Evolutionary conservation across 2,329 filamentous ascomycete species (phyloP), one percentile per base, ranked within the genome.

Genomic region (Botrytis cinerea): DNA sequence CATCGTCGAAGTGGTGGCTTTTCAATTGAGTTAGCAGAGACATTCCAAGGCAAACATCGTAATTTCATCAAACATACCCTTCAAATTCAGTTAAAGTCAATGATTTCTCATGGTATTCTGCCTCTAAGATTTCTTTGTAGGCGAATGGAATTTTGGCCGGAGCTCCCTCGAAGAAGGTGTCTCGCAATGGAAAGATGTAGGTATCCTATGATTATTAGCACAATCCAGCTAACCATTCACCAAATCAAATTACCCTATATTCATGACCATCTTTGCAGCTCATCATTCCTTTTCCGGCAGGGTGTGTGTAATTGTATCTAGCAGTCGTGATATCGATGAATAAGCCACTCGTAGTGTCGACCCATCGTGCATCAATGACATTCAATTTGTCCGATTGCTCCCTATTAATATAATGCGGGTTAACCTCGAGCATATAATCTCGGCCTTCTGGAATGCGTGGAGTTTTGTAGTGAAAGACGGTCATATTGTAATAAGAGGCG

Each of bases 291-390:
- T 75, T 83, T 74, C 38, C 86, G 82, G 73, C 81, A 2, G 82
- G 79, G 57, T 87, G 84, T 0, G 76, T 79, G n/a, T 74, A 32
- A 69, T 80, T 79, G 48, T 81, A 79, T 69, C 80, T 88, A 60
- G 95, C 84, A n/a, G 89, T 92, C 4, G 93, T 96, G 79, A 97
- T 94, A 81, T 96, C 93, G 81, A 96, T 90, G 81, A 92, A 97
- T 78, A 95, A 86, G 72, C 93, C 93, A 78, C 90, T 95, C 73
- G 84, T 83, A 73, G 87, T 87, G 82, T 96, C 93, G 78, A 96
- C 92, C 92, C 93, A 97, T 74, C 93, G 87, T 46, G 91, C 93
- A 82, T 96, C 93, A 79, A 96, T 96, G 73, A 95, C 87, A 81
- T 97, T 97, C 79, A 87, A 83, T 54, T 91, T 92, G 78, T 92